Conservation (phyloP, 352 stramenopile genomes). For the Globisporangium heterothallicum region DNA sequence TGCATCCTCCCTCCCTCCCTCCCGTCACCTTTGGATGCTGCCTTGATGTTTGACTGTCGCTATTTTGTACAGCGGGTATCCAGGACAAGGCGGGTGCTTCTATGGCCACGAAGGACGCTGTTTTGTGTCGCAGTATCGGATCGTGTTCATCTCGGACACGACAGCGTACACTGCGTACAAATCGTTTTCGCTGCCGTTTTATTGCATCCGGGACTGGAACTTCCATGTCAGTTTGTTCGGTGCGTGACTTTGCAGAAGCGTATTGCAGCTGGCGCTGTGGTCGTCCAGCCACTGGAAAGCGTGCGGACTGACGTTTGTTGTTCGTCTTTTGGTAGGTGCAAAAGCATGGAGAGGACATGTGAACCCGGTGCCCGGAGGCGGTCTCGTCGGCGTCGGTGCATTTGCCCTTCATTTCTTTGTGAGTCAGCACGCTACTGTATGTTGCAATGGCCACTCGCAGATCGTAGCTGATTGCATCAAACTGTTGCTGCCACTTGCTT, state of each 20-base stretch:
- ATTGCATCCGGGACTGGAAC: slow-evolving; percentile 66
- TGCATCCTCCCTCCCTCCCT: too few species aligned
- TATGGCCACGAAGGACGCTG: slow-evolving; percentile 62
- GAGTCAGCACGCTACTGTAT: neutral
- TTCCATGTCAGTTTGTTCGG: slow-evolving; percentile 61
- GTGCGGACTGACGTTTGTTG: neutral
- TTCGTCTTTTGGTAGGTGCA: slow-evolving; percentile 21
- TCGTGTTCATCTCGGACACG: slow-evolving; percentile 57
- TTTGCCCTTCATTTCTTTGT: slow-evolving; percentile 66
- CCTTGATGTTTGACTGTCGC: too few species aligned
- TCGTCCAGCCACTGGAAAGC: too few species aligned
- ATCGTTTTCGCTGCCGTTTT: slow-evolving; percentile 77
- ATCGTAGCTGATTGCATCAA: too few species aligned
- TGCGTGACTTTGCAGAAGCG: too few species aligned
- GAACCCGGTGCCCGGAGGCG: slow-evolving; percentile 63
- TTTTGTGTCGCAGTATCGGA: slow-evolving; percentile 75
- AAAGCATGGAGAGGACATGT: slow-evolving; percentile 65
- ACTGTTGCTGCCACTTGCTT: neutral
- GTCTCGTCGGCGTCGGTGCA: slow-evolving; percentile 49
- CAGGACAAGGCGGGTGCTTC: slow-evolving; percentile 77
- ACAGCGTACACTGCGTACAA: slow-evolving; percentile 35
- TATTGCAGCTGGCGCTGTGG: too few species aligned
- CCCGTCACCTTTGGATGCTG: too few species aligned
- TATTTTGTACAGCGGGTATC: slow-evolving; percentile 46
- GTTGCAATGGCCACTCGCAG: neutral